phyloP scores from a whole-genome alignment of 1,284 basidiomycete genomes.

The Pholiota adiposa region DNA sequence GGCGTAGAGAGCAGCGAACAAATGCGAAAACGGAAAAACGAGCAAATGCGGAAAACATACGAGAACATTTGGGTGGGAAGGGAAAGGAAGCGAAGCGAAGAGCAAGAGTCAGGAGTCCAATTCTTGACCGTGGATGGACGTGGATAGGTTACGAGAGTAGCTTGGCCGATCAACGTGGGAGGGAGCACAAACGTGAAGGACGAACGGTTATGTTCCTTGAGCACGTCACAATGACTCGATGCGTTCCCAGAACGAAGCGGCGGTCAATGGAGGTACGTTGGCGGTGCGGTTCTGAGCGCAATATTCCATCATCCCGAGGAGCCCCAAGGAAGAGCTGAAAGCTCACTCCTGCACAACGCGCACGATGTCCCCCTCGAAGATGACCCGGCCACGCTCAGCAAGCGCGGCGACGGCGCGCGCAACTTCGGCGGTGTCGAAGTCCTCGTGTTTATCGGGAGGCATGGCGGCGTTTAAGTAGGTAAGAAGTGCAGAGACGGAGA shows the following conservation, averaged over 20 bases:
- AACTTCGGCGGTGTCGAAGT: conserved; percentile 76
- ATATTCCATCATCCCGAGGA: too few relatives aligned
- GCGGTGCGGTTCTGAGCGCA: too few relatives aligned
- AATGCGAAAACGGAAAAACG: too few relatives aligned
- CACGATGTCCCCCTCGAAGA: conserved; percentile 64
- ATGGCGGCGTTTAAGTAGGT: conserved; percentile 75
- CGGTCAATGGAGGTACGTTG: too few relatives aligned
- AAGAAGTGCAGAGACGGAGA: conserved; percentile 67
- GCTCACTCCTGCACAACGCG: conserved; percentile 34
- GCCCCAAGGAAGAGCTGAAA: neutral
- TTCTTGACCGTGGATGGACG: too few relatives aligned
- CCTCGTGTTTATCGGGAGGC: conserved; percentile 76
- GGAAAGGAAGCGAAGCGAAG: too few relatives aligned
- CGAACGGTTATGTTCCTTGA: too few relatives aligned
- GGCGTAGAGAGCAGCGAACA: neutral
- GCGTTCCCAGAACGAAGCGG: neutral
- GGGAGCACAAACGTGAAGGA: neutral
- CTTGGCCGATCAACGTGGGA: too few relatives aligned
- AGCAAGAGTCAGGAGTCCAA: too few relatives aligned
- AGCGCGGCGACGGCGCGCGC: conserved; percentile 57
- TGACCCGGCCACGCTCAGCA: conserved; percentile 54
- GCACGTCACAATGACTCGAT: neutral
- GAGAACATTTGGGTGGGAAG: neutral
- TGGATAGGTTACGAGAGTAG: too few relatives aligned
- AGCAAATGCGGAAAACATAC: neutral